These are phyloP conservation scores for Phaeosphaeriaceae sp. DNA, from an alignment of 2,329 filamentous ascomycete species.

Conservation along the genomic window DNA sequence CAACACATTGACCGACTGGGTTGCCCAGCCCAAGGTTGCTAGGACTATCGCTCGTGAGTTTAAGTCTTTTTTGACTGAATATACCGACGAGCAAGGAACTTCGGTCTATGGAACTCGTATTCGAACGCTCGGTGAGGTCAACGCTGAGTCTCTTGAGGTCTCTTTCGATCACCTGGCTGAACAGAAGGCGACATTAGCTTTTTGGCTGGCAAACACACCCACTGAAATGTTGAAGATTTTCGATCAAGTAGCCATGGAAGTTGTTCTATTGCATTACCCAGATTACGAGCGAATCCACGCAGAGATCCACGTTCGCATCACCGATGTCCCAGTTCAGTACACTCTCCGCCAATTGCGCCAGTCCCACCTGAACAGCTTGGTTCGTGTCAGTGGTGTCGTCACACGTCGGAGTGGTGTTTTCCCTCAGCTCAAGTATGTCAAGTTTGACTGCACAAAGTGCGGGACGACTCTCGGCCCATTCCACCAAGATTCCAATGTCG, in stretches of 20 bases:
- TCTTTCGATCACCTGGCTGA: slow-evolving; percentile 91
- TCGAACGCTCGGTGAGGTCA: slow-evolving; percentile 93
- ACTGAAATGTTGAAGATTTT: slow-evolving; percentile 96
- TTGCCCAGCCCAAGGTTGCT: slow-evolving; percentile 86
- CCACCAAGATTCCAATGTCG: slow-evolving; percentile 94
- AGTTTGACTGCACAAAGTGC: slow-evolving; percentile 96
- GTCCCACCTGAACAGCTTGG: slow-evolving; percentile 92
- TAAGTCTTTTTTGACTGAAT: slow-evolving; percentile 95
- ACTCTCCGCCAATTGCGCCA: slow-evolving; percentile 94
- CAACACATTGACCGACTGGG: slow-evolving; percentile 92
- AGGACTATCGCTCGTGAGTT: slow-evolving; percentile 95
- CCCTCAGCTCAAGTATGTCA: slow-evolving; percentile 97
- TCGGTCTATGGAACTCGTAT: slow-evolving; percentile 97
- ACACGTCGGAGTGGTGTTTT: slow-evolving; percentile 95
- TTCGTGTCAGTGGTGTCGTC: slow-evolving; percentile 93
- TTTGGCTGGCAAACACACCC: slow-evolving; percentile 94
- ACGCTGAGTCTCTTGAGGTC: slow-evolving; percentile 94
- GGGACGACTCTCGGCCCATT: slow-evolving; percentile 91
- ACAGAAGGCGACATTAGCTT: slow-evolving; percentile 91
- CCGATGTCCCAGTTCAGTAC: slow-evolving; percentile 91
- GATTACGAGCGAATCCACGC: slow-evolving; percentile 98
- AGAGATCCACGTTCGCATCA: slow-evolving; percentile 96
- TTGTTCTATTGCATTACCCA: slow-evolving; percentile 92
- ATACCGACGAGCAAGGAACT: slow-evolving; percentile 84
- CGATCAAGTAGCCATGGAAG: slow-evolving; percentile 95